phyloP scores from a whole-genome alignment of 2,329 filamentous ascomycete species.

The Fusarium cicatricum region DNA sequence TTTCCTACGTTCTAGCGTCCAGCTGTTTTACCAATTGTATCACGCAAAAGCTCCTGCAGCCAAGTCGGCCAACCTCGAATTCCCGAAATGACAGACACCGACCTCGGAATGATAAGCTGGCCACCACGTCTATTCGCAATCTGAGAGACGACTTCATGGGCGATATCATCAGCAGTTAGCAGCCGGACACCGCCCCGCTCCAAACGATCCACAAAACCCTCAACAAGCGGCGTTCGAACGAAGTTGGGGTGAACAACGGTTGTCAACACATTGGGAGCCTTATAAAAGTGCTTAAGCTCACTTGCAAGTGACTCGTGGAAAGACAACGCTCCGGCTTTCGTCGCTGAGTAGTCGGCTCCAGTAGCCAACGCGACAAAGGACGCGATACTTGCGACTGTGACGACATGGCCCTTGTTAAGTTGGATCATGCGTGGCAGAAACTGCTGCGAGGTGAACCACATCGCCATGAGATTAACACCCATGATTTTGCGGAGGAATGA shows the following conservation, averaged over 20 bases:
- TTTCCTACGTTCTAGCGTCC: neutral
- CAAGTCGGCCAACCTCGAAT: slow-evolving; percentile 54
- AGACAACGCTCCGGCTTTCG: slow-evolving; percentile 69
- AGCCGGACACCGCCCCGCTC: slow-evolving; percentile 43
- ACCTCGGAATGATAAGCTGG: slow-evolving; percentile 55
- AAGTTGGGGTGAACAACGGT: slow-evolving; percentile 68
- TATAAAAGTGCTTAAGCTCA: slow-evolving; percentile 66
- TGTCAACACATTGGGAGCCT: slow-evolving; percentile 68
- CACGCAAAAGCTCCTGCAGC: slow-evolving; percentile 46
- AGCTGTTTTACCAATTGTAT: slow-evolving; percentile 35
- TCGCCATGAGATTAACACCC: slow-evolving; percentile 71
- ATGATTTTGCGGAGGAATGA: slow-evolving; percentile 69
- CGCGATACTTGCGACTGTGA: slow-evolving; percentile 74
- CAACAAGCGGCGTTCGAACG: slow-evolving; percentile 56
- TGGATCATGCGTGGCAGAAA: slow-evolving; percentile 72
- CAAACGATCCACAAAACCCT: slow-evolving; percentile 44
- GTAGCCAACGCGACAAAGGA: slow-evolving; percentile 66
- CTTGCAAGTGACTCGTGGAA: slow-evolving; percentile 71
- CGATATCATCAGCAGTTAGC: slow-evolving; percentile 49
- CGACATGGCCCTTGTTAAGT: slow-evolving; percentile 73
- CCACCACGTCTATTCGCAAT: slow-evolving; percentile 54
- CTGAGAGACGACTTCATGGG: slow-evolving; percentile 54
- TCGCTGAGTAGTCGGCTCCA: slow-evolving; percentile 71
- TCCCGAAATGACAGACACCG: slow-evolving; percentile 35
- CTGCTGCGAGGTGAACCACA: slow-evolving; percentile 70